Evolutionary conservation across 495 filamentous ascomycete genomes (phyloP), one percentile per base, ranked within the genome.

Genomic region (Penicillium ucsense): DNA sequence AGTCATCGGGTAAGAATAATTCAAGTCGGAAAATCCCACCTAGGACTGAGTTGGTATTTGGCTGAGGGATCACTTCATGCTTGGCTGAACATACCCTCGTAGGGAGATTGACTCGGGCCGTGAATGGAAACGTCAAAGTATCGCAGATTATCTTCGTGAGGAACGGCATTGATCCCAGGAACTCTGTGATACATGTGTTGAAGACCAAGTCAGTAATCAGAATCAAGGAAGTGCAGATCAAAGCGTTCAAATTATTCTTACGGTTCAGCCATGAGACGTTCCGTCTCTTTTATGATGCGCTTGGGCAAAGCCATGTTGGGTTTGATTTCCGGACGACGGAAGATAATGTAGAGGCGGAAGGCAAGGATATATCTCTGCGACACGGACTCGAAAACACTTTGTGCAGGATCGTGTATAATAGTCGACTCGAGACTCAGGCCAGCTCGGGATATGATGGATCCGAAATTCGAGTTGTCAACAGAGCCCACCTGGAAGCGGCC

Each of bases 101-200:
- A 96, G 51, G 90, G 90, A 38, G 89, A 95, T 52, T 89, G 84
- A 9, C 85, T 82, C 8, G 92, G 92, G n/a, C 92, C 92, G 59
- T 96, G 83, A 50, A 98, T 95, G 54, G 82, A 86, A 48, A 99
- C 92, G 63, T 97, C 94, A 61, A 99, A 99, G 67, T 99, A 97
- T 45, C 92, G 79, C 41, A 96, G 78, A 66, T 99, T 99, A 55
- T 99, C 92, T 63, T 96, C 90, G 64, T 97, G 92, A n/a, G 94
- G 94, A 48, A 95, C 77, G 29, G 92, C 92, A 53, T 88, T 95
- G 68, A 99, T 99, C 48, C 92, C 92, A 30, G 89, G 89, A 12
- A 97, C 92, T 38, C 90, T 96, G 41, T 47, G 35, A 47, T 29
- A 33, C 3, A 36, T 35, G 35, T 20, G 33, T 5, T 11, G 27